Base-by-base conservation (phyloP, 371 early-diverging fungal species). In the Mortierella sp. region DNA sequence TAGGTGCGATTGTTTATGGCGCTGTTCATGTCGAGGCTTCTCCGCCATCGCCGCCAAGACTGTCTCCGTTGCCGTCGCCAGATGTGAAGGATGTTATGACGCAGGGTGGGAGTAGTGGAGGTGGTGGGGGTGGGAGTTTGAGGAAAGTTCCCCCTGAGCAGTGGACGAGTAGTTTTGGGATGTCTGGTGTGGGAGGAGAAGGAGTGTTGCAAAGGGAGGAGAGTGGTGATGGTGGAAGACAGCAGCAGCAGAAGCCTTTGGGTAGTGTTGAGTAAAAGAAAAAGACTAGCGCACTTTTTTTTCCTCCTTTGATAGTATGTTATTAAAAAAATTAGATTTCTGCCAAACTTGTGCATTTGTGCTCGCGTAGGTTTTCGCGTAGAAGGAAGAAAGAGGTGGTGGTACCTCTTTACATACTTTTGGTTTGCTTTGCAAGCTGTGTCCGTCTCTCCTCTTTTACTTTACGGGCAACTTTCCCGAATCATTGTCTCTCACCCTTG, bases 1-100 rank as follows among this genome's bases (percentile, higher is more conserved):
- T 85, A 76, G 80, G 80, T 0, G 82, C 80, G 50, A 80, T 85
- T 65, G 86, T 85, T 5, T 85, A 85, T 77, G 78, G 74, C 3
- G 80, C 86, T 6, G 34, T 85, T 9, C 77, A 75, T 57, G 78
- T 72, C 2, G 82, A 85, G 21, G 31, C 68, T 14, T 50, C 73
- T 14, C 72, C 82, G 9, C 26, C 55, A 21, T 24, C 54, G 24
- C 14, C 60, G 7, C 60, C 60, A 14, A 60, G 14, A 6, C 31
- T 31, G 5, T 13, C 16, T 1, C 16, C 5, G 60, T 11, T 16
- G 31, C n/a, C 9, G 26, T 14, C 8, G n/a, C 6, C 3, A 0
- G 31, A 60, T 13, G 28, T n/a, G 28, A 31, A 38, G 38, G 38
- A 65, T 34, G 21, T 38, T 21, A 19, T 38, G 19, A 19, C 16